Conservation (phyloP, 352 stramenopile species). For the Phytophthora crassamura region DNA sequence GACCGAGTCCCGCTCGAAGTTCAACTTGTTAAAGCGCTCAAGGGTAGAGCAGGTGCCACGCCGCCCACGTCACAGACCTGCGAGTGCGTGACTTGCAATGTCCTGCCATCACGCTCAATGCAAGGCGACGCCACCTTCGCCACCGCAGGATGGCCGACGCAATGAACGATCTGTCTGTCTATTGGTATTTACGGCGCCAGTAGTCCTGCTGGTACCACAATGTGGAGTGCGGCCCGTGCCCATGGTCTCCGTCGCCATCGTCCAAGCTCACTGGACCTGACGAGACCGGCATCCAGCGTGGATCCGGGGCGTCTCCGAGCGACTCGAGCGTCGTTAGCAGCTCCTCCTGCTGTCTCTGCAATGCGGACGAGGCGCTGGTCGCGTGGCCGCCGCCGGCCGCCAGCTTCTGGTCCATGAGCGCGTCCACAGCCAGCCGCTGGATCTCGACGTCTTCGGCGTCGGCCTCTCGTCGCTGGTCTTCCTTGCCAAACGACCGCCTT, state of each 20-base stretch:
- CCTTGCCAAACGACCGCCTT: conserved; percentile 13
- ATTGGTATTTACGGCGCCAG: conserved; percentile 60
- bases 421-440: conserved; percentile 40
- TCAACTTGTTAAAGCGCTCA: conserved; percentile 17
- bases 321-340: conserved; percentile 49
- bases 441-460: conserved; percentile 25
- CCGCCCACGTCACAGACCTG: conserved; percentile 2
- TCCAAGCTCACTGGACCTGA: conserved; percentile 6
- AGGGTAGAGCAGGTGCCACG: not conserved
- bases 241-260: conserved; percentile 7
- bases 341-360: conserved; percentile 45
- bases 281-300: conserved; percentile 22
- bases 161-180: not conserved
- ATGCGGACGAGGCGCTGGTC: not conserved
- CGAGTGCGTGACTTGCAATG: not conserved
- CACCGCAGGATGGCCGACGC: not conserved
- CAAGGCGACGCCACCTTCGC: too few relatives aligned
- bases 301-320: conserved; percentile 16
- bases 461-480: conserved; percentile 13
- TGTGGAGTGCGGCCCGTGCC: conserved; percentile 17
- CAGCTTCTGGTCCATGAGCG: conserved; percentile 42
- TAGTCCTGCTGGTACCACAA: conserved; percentile 65
- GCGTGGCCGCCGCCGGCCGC: not conserved
- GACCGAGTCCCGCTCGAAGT: not conserved
- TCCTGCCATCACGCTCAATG: too few relatives aligned